A percentile compares a stretch with the other conserved stretches of the same genome.
Conservation (phyloP, 208 protist species). For the Acanthamoeba royreba region DNA sequence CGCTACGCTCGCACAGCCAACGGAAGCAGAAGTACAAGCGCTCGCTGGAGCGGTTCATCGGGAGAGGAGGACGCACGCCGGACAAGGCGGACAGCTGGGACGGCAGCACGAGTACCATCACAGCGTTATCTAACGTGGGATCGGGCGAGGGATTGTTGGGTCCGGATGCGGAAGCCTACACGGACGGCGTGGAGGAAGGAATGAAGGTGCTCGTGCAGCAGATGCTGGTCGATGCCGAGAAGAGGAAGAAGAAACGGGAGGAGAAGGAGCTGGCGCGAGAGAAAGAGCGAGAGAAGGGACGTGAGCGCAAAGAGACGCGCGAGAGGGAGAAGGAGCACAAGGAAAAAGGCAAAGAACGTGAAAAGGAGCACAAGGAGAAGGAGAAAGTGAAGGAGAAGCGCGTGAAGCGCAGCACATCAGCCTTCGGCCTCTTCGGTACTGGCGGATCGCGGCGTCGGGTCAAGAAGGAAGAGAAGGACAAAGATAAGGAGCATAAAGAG, state of each 20-base stretch:
- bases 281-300: neutral
- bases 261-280: neutral
- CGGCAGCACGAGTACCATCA: neutral
- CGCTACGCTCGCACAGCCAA: neutral
- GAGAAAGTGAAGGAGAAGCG: neutral
- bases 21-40: conserved; percentile 9
- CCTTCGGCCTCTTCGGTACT: neutral
- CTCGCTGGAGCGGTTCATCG: neutral
- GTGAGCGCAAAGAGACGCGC: neutral
- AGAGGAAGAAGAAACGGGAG: neutral
- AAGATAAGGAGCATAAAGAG: neutral
- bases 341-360: neutral
- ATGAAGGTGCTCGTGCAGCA: neutral
- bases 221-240: neutral
- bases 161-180: neutral
- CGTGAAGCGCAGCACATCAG: neutral
- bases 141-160: neutral
- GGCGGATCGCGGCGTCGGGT: neutral
- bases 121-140: neutral
- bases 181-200: neutral
- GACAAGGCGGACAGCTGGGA: conserved; percentile 30
- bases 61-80: neutral
- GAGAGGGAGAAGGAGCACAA: neutral
- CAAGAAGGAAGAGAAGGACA: neutral
- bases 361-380: neutral